Evolutionary conservation across 2,329 filamentous ascomycete genomes (phyloP).

Genomic region (Alternaria brassicicola): DNA sequence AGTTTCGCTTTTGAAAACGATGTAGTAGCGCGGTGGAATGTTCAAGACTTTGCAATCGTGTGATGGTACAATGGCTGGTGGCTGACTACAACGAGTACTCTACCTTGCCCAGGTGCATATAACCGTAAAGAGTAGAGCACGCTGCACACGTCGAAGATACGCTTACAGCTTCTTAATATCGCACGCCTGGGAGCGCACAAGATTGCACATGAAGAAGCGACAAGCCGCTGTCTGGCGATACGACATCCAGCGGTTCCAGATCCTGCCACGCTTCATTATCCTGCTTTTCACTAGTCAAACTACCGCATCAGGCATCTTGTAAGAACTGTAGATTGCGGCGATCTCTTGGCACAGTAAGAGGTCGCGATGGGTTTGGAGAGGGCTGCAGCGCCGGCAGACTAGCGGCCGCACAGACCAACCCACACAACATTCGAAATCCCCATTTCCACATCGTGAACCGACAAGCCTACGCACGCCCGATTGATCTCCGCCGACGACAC

Average conservation of each 20-base stretch:
- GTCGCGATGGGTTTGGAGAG: conserved; percentile 3
- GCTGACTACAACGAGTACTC: background rate
- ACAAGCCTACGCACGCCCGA: conserved; percentile 16
- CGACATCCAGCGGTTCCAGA: background rate
- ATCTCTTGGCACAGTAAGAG: conserved; percentile 12
- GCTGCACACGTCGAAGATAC: no score
- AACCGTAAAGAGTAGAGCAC: no score
- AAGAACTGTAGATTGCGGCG: background rate
- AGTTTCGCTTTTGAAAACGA: background rate
- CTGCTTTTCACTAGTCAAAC: background rate
- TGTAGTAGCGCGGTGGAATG: background rate
- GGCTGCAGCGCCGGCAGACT: background rate
- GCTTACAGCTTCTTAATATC: no score
- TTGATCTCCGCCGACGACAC: conserved; percentile 13
- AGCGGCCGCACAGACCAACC: conserved; percentile 11
- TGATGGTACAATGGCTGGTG: background rate
- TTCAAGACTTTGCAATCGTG: background rate
- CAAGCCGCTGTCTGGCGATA: background rate
- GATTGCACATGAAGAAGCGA: background rate
- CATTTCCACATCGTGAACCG: conserved; percentile 6
- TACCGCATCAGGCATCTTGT: conserved; percentile 2
- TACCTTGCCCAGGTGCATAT: no score
- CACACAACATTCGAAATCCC: conserved; percentile 17
- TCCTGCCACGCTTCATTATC: background rate
- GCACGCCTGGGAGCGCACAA: background rate